phyloP scores from a whole-genome alignment of 495 filamentous ascomycete genomes.

The Mytilinidion resinicola region DNA sequence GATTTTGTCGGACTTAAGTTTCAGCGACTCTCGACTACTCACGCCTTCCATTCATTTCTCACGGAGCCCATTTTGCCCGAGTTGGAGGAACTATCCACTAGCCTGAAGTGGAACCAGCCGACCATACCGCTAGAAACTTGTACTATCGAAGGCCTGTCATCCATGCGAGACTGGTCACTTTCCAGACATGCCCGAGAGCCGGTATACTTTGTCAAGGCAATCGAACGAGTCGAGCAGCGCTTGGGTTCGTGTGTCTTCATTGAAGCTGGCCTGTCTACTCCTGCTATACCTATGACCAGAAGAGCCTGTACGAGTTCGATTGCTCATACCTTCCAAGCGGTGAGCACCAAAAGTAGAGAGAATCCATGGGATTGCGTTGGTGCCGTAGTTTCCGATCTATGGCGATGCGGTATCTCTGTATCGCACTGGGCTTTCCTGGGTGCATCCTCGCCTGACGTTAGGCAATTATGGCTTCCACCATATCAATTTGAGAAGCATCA shows the following conservation, averaged over 20 bases:
- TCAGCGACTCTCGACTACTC: background rate
- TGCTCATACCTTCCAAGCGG: background rate
- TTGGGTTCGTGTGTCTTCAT: background rate
- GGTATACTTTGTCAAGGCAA: background rate
- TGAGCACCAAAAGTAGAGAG: background rate
- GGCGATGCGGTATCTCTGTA: background rate
- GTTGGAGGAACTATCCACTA: background rate
- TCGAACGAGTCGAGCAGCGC: background rate
- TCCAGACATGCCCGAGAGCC: background rate
- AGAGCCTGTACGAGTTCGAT: background rate
- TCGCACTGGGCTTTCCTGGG: background rate
- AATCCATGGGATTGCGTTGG: background rate
- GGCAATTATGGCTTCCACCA: background rate
- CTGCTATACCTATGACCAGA: background rate
- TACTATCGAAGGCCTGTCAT: background rate
- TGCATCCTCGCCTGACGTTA: background rate
- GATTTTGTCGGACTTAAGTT: background rate
- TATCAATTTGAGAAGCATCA: background rate
- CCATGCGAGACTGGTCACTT: background rate
- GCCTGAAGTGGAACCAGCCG: background rate
- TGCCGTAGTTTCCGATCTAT: background rate
- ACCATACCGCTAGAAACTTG: background rate
- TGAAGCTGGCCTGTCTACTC: background rate
- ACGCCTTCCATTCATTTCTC: background rate
- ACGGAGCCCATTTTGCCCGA: background rate